phyloP scores from a whole-genome alignment of 371 early-diverging fungal genomes.

The Mucor piriformis region DNA sequence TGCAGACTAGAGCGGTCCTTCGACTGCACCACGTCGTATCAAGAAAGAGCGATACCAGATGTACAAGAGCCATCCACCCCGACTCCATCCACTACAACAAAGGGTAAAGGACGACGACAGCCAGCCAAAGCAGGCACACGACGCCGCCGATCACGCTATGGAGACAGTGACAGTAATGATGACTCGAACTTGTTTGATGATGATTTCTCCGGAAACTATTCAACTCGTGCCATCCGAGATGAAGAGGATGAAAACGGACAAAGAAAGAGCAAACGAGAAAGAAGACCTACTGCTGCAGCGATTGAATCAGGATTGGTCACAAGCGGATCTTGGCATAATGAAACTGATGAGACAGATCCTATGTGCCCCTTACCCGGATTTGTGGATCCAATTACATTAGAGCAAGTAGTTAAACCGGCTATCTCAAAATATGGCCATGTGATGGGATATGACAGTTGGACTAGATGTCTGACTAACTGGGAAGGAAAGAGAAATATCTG shows the following conservation, averaged over 20 bases:
- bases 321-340: not conserved
- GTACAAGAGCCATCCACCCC: too few species aligned
- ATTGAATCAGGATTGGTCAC: not conserved
- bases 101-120: constrained; percentile 7
- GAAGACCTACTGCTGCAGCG: not conserved
- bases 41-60: too few species aligned
- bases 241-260: not conserved
- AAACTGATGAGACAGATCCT: constrained; percentile 29
- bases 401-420: constrained; percentile 83
- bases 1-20: not conserved
- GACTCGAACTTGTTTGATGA: constrained; percentile 16
- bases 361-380: constrained; percentile 82
- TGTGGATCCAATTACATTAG: constrained; percentile 87
- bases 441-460: constrained; percentile 89
- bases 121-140: not conserved
- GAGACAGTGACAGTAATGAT: constrained; percentile 36
- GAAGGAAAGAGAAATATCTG: constrained; percentile 78
- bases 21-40: not conserved
- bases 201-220: constrained; percentile 4
- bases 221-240: not conserved
- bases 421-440: constrained; percentile 93
- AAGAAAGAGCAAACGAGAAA: constrained; percentile 2
- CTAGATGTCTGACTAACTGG: constrained; percentile 74
- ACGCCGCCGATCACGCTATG: not conserved
- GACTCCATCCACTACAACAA: constrained; percentile 26